Evolutionary conservation across 805 yeast genomes (phyloP).

Genomic region (Schwanniomyces polymorphus): DNA sequence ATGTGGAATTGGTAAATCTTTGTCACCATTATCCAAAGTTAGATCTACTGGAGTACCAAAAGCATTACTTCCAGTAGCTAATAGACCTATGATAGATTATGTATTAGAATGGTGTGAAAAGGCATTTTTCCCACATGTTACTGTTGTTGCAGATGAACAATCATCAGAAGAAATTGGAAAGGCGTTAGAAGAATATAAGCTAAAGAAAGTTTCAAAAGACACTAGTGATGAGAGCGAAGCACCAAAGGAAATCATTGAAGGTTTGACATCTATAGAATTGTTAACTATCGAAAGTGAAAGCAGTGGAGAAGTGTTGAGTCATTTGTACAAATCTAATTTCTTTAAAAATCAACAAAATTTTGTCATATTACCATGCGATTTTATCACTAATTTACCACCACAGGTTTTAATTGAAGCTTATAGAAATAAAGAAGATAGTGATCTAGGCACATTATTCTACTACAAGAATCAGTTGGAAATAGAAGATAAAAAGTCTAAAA

Average conservation of each 20-base stretch:
- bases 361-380: slow-evolving; percentile 91
- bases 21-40: slow-evolving; percentile 69
- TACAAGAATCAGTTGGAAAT: slow-evolving; percentile 74
- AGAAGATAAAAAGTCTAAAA: slow-evolving; percentile 66
- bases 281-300: slow-evolving; percentile 29
- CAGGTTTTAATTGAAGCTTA: slow-evolving; percentile 82
- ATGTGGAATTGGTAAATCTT: slow-evolving; percentile 79
- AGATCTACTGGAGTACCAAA: slow-evolving; percentile 71
- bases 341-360: slow-evolving; percentile 43
- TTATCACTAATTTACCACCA: slow-evolving; percentile 89
- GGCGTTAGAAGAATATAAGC: slow-evolving; percentile 50
- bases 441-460: slow-evolving; percentile 73
- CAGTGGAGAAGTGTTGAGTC: slow-evolving; percentile 64
- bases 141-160: slow-evolving; percentile 57
- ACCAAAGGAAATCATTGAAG: slow-evolving; percentile 8
- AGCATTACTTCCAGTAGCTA: slow-evolving; percentile 87
- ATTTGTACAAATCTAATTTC: slow-evolving; percentile 41
- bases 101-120: slow-evolving; percentile 91
- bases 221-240: slow-evolving; percentile 12
- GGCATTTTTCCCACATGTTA: slow-evolving; percentile 73
- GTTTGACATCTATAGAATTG: slow-evolving; percentile 22
- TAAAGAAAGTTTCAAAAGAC: slow-evolving; percentile 29
- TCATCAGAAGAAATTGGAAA: slow-evolving; percentile 47
- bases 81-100: slow-evolving; percentile 82
- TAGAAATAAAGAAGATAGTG: slow-evolving; percentile 65